These are phyloP conservation scores for Ogataea henricii DNA, from an alignment of 805 yeast genomes.

Conservation along the genomic window DNA sequence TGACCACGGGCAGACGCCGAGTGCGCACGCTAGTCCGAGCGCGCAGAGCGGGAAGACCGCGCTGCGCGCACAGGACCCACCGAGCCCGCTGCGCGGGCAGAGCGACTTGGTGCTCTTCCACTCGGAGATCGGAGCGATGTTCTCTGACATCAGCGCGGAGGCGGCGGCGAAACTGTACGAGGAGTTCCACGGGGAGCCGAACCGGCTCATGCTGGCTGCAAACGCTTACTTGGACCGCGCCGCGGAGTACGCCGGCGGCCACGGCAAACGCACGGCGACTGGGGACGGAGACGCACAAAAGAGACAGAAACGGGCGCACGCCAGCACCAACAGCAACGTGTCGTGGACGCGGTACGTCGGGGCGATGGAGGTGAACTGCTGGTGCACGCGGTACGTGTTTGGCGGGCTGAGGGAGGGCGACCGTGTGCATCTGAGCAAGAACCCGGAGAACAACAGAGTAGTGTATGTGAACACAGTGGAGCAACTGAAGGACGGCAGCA, in stretches of 20 bases:
- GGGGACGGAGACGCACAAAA: slow-evolving; percentile 9
- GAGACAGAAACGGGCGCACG: neutral
- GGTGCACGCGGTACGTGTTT: slow-evolving; percentile 70
- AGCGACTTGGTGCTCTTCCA: slow-evolving; percentile 26
- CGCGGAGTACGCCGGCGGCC: neutral
- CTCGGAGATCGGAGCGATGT: slow-evolving; percentile 36
- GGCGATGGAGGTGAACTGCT: slow-evolving; percentile 57
- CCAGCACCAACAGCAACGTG: neutral
- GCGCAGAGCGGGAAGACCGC: too few relatives aligned
- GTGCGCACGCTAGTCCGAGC: too few relatives aligned
- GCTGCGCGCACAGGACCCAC: too few relatives aligned
- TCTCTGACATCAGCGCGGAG: slow-evolving; percentile 34
- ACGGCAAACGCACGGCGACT: neutral
- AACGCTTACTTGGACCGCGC: slow-evolving; percentile 40
- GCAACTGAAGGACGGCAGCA: slow-evolving; percentile 8
- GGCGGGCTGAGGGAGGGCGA: slow-evolving; percentile 49
- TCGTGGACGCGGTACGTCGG: slow-evolving; percentile 51
- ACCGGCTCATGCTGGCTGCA: slow-evolving; percentile 41
- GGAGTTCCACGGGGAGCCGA: slow-evolving; percentile 29
- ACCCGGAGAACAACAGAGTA: slow-evolving; percentile 22
- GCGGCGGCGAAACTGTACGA: slow-evolving; percentile 28
- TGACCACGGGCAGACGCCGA: slow-evolving; percentile 13
- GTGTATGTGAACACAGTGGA: slow-evolving; percentile 29
- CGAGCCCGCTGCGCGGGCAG: too few relatives aligned
- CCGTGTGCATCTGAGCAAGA: slow-evolving; percentile 21